These are phyloP conservation scores for Tephrocybe sp. DNA, from an alignment of 768 basidiomycete species.

Conservation along the genomic window DNA sequence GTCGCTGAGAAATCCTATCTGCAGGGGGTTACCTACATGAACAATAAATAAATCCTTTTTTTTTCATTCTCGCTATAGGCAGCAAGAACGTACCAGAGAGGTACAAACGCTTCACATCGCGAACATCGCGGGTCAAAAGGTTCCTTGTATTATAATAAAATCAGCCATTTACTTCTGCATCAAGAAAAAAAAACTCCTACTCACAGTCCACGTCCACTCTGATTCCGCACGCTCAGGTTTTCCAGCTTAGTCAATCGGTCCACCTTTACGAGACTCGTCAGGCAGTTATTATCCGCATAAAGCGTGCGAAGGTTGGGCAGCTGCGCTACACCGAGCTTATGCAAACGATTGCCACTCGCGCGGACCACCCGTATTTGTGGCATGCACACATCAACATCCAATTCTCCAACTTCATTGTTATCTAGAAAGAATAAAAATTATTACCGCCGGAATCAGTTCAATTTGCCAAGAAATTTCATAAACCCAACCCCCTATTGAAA, in stretches of 20 bases:
- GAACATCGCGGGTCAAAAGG: slow-evolving; percentile 65
- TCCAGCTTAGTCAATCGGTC: slow-evolving; percentile 71
- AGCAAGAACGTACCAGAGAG: slow-evolving; percentile 70
- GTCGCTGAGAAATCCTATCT: slow-evolving; percentile 58
- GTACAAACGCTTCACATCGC: slow-evolving; percentile 92
- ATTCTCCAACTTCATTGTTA: slow-evolving; percentile 58
- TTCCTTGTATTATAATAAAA: slow-evolving; percentile 26
- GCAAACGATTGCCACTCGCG: slow-evolving; percentile 77
- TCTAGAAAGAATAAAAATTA: slow-evolving; percentile 42
- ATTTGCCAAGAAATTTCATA: slow-evolving; percentile 22
- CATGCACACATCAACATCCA: slow-evolving; percentile 58
- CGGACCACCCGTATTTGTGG: slow-evolving; percentile 79
- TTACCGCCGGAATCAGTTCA: slow-evolving; percentile 4
- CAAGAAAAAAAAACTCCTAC: slow-evolving; percentile 29
- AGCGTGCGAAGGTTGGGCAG: slow-evolving; percentile 81
- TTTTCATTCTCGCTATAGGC: no score
- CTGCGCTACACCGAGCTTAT: slow-evolving; percentile 56
- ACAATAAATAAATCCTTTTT: no score
- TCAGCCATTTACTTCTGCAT: no score
- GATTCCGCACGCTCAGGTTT: slow-evolving; percentile 89
- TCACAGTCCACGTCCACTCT: slow-evolving; percentile 73
- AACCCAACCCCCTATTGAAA: slow-evolving; percentile 15
- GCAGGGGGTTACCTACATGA: slow-evolving; percentile 61
- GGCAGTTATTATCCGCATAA: slow-evolving; percentile 84
- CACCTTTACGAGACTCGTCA: slow-evolving; percentile 49